Conservation (phyloP, 306 rosid genomes). For the Sesbania bispinosa region DNA sequence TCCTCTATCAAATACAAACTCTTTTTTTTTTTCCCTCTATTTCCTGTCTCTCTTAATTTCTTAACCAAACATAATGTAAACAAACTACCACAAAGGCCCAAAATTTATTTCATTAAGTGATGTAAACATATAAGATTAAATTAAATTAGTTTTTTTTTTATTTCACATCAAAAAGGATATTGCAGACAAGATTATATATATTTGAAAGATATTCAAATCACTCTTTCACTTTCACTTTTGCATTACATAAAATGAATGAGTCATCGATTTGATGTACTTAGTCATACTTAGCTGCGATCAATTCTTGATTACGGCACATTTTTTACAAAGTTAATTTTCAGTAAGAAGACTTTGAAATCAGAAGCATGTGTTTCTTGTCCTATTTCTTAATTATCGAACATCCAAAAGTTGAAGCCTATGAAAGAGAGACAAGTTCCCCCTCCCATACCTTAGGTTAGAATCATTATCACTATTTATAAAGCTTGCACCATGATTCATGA, state of each 20-base stretch:
- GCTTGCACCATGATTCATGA: background rate
- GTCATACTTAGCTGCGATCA: conserved; percentile 33
- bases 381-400: background rate
- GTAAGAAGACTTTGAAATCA: conserved; percentile 17
- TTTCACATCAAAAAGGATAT: background rate
- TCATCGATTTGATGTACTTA: background rate
- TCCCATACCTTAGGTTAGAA: background rate
- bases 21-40: no score
- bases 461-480: background rate
- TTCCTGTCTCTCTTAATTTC: no score
- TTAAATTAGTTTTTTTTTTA: background rate
- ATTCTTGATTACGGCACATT: background rate
- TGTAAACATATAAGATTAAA: background rate
- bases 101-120: background rate
- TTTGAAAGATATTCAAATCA: background rate
- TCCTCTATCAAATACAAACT: no score
- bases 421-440: background rate
- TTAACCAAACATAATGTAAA: no score
- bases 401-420: background rate
- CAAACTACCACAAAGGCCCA: no score
- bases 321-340: conserved; percentile 3
- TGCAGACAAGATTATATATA: background rate
- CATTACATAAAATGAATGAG: background rate
- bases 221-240: background rate
- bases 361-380: conserved; percentile 21